These are phyloP conservation scores for Oryza coarctata DNA, from an alignment of 176 grass and related monocot genomes.

Conservation along the genomic window DNA sequence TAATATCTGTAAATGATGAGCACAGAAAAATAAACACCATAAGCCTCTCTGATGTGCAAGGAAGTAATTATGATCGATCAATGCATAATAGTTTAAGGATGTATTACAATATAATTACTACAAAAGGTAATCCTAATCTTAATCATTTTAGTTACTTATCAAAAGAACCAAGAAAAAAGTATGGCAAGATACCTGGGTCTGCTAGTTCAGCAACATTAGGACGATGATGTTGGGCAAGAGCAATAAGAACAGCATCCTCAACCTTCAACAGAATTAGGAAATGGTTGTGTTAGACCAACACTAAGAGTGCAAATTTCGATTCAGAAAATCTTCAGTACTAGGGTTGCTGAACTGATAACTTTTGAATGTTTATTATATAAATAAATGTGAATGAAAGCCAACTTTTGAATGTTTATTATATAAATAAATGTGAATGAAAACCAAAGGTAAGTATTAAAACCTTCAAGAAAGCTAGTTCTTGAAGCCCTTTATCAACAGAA, in stretches of 20 bases:
- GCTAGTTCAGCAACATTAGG: conserved; percentile 56
- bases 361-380: not conserved
- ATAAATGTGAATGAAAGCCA: conserved; percentile 10
- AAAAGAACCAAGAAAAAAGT: conserved; percentile 23
- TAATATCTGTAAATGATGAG: conserved; percentile 62
- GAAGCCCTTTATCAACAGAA: conserved; percentile 89
- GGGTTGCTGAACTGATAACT: not conserved
- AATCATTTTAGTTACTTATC: conserved; percentile 24
- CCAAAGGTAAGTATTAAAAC: conserved; percentile 31
- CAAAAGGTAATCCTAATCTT: not conserved
- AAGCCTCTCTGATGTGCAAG: conserved; percentile 13
- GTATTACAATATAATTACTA: not conserved
- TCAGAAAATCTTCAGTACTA: not conserved
- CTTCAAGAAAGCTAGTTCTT: conserved; percentile 86
- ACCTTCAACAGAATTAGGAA: conserved; percentile 53
- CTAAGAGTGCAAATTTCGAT: not conserved
- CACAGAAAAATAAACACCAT: conserved; percentile 11
- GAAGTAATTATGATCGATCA: not conserved
- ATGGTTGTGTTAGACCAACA: conserved; percentile 11
- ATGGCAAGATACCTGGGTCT: conserved; percentile 47
- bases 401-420: not conserved
- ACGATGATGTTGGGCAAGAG: conserved; percentile 59
- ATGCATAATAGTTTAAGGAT: not conserved
- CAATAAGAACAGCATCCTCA: conserved; percentile 90
- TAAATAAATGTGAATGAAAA: conserved; percentile 17